Base-by-base conservation (phyloP, 495 filamentous ascomycete genomes). In the Aspergillus heteromorphus region DNA sequence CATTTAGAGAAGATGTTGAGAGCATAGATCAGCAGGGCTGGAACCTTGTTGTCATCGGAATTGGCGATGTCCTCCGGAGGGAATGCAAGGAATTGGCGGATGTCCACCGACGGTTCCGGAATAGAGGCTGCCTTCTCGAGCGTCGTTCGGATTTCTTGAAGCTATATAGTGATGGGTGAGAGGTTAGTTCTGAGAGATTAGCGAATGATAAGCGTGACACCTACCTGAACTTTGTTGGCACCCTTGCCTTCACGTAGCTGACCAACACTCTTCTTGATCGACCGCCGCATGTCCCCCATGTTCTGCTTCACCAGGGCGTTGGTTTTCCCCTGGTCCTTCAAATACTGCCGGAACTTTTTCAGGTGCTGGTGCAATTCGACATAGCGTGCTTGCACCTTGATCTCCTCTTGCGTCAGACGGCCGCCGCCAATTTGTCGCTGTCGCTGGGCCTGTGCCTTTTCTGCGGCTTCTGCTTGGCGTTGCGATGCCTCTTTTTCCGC, bases 1-100 rank as follows among this genome's bases (percentile, higher is more conserved):
- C 76, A 73, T 68, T 99, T 99, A 41, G 86, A 72, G 55, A 97
- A 85, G 17, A 88, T 82, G 61, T 92, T 95, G 40, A 97, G 73
- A 2, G 87, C 78, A 67, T 92, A 97, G 29, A 97, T 68, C 52
- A 96, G 84, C 6, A 92, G 65, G 0, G 82, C 82, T 0, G 92
- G 85, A 17, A 80, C 72, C 25, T 83, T 79, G 58, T 85, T 82
- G 41, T 80, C 65, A 2, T 71, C 54, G 3, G 78, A 71, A 1
- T 74, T 77, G 18, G 79, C 69, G n/a, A 79, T 72, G 8, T 81
- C 71, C 6, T 75, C 68, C 18, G 85, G 78, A 6, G 77, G 76
- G 21, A 75, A 76, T 4, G 83, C 68, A 34, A 95, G 66, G 65
- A 85, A 95, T 41, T 75, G 66, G 25, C 79, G 81, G n/a, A 88